Percentiles rank a stretch among this genome's conserved stretches.
Evolutionary conservation across 768 basidiomycete species (phyloP).

Genomic region (Phlegmacium glaucopus): DNA sequence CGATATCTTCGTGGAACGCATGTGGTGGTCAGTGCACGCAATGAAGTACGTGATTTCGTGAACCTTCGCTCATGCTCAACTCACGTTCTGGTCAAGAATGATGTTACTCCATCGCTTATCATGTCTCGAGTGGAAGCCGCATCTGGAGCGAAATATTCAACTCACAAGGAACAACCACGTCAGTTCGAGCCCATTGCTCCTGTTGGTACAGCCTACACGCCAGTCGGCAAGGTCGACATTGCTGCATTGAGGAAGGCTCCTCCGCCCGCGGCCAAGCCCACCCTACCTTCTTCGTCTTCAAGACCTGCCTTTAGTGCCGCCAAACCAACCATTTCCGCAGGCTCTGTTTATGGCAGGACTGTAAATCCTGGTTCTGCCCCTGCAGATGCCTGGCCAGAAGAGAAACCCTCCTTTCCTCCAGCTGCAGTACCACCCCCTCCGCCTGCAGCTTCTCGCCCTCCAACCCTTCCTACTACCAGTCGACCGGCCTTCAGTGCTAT

Average conservation of each 20-base stretch:
- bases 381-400: conserved; percentile 60
- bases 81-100: conserved; percentile 46
- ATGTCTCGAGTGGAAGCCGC: conserved; percentile 86
- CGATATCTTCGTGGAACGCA: conserved; percentile 81
- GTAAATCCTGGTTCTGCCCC: conserved; percentile 38
- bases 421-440: conserved; percentile 38
- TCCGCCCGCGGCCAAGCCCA: conserved; percentile 32
- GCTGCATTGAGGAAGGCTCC: conserved; percentile 49
- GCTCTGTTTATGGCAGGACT: conserved; percentile 39
- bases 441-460: conserved; percentile 45
- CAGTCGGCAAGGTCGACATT: conserved; percentile 74
- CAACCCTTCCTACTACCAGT: conserved; percentile 33
- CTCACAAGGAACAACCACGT: conserved; percentile 73
- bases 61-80: not conserved
- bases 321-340: conserved; percentile 37
- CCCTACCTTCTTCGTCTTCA: conserved; percentile 39
- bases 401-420: conserved; percentile 32
- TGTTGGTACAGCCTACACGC: conserved; percentile 73
- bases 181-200: conserved; percentile 79
- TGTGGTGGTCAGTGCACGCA: conserved; percentile 82
- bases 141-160: conserved; percentile 87
- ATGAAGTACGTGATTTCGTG: conserved; percentile 54
- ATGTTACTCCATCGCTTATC: conserved; percentile 77
- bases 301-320: conserved; percentile 46
- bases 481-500: conserved; percentile 34